Evolutionary conservation across 805 yeast species (phyloP).

Genomic region (Millerago galiae): DNA sequence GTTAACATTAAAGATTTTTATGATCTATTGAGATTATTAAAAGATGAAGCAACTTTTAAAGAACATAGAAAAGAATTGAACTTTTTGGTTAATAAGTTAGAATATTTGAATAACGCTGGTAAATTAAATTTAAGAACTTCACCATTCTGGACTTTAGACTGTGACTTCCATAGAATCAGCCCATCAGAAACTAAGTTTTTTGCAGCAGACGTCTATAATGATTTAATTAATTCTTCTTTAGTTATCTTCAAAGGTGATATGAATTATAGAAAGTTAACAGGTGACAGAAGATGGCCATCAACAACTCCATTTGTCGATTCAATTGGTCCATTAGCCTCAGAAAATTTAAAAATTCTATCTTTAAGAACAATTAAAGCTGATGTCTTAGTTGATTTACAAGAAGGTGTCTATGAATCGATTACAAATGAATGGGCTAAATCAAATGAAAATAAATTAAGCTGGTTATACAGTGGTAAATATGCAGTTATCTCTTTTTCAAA

Average conservation of each 20-base stretch:
- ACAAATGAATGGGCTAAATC: constrained; percentile 53
- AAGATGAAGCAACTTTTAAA: constrained; percentile 44
- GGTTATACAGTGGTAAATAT: constrained; percentile 90
- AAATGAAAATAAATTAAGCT: constrained; percentile 61
- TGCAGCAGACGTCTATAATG: constrained; percentile 55
- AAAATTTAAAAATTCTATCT: constrained; percentile 61
- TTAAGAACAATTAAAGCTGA: constrained; percentile 96
- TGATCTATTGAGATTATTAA: constrained; percentile 49
- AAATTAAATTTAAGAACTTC: constrained; percentile 47
- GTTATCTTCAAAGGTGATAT: constrained; percentile 91
- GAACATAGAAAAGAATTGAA: constrained; percentile 39
- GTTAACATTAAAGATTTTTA: constrained; percentile 80
- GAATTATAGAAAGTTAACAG: constrained; percentile 90
- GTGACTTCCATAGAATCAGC: constrained; percentile 67
- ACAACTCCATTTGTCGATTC: constrained; percentile 70
- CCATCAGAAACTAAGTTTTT: constrained; percentile 45
- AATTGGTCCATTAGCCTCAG: constrained; percentile 57
- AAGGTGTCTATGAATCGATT: constrained; percentile 67
- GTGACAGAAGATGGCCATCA: constrained; percentile 83
- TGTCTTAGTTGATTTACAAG: constrained; percentile 78
- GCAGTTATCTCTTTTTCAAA: constrained; percentile 71
- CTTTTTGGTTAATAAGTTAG: constrained; percentile 40
- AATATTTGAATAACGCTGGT: constrained; percentile 39
- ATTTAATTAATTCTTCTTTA: constrained; percentile 57
- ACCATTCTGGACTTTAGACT: constrained; percentile 81